Evolutionary conservation across 208 protist species (phyloP).

Genomic region (Trypanosoma rangeli): DNA sequence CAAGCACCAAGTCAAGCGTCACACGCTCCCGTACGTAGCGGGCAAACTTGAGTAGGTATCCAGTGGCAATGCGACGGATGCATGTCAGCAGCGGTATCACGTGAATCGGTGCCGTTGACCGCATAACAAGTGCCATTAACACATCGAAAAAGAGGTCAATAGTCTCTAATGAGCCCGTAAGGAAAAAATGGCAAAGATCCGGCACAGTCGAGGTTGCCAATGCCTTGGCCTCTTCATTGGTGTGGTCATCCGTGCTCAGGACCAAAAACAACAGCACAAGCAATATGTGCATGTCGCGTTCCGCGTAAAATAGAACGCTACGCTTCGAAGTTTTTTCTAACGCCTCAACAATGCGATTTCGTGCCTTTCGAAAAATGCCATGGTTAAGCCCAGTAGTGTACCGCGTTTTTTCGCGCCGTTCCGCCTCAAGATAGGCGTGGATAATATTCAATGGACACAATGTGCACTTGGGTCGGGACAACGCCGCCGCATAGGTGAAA

Average conservation of each 20-base stretch:
- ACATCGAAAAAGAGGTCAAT: conserved; percentile 83
- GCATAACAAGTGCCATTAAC: conserved; percentile 83
- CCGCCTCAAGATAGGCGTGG: conserved; percentile 53
- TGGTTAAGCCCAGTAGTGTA: conserved; percentile 71
- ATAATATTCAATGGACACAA: conserved; percentile 54
- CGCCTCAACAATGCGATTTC: conserved; percentile 84
- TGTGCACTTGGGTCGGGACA: conserved; percentile 59
- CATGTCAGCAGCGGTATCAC: conserved; percentile 85
- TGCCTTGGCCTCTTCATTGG: conserved; percentile 60
- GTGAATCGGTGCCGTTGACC: conserved; percentile 67
- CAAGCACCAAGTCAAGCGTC: conserved; percentile 69
- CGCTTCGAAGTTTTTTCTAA: conserved; percentile 60
- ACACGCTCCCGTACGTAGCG: conserved; percentile 54
- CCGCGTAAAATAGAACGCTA: conserved; percentile 87
- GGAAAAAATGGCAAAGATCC: conserved; percentile 78
- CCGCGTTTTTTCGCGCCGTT: conserved; percentile 59
- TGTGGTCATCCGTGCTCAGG: conserved; percentile 80
- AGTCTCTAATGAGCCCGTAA: conserved; percentile 70
- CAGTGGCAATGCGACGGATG: conserved; percentile 71
- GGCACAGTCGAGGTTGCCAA: conserved; percentile 64
- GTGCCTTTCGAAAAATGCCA: conserved; percentile 65
- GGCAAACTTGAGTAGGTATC: conserved; percentile 73
- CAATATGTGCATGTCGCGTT: conserved; percentile 78
- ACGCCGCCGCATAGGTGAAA: conserved; percentile 62
- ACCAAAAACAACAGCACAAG: conserved; percentile 81